Conservation (phyloP, 78 protist species). For the Dictyostelium intermedium region DNA sequence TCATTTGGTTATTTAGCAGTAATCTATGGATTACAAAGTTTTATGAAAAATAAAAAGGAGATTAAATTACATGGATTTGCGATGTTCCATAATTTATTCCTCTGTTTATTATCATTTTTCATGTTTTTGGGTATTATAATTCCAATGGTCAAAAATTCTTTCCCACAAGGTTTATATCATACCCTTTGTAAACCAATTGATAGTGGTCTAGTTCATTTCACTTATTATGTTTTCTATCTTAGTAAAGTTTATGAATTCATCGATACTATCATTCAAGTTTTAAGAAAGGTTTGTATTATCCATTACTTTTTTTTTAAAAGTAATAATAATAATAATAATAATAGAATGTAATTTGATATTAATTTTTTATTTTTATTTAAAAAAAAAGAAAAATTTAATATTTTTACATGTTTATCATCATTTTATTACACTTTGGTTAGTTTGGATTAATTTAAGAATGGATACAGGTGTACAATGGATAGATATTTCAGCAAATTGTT, state of each 20-base stretch:
- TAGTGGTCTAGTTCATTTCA: conserved; percentile 16
- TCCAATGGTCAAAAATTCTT: background rate
- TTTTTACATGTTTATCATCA: conserved; percentile 90
- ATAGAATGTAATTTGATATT: no score
- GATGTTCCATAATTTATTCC: conserved; percentile 70
- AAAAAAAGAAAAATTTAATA: conserved; percentile 53
- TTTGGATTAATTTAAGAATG: conserved; percentile 20
- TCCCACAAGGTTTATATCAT: conserved; percentile 11
- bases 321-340: no score
- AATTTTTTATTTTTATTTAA: background rate
- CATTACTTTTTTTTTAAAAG: no score
- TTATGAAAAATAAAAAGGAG: conserved; percentile 69
- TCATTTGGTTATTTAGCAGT: conserved; percentile 29
- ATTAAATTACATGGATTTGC: conserved; percentile 54
- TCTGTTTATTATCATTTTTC: conserved; percentile 41
- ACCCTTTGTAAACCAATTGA: conserved; percentile 19
- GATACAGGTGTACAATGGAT: conserved; percentile 63
- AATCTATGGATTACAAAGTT: background rate
- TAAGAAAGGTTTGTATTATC: conserved; percentile 77
- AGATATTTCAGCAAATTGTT: conserved; percentile 72
- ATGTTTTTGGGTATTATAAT: conserved; percentile 69
- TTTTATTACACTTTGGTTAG: conserved; percentile 72
- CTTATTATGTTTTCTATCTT: conserved; percentile 76
- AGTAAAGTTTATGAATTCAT: conserved; percentile 87
- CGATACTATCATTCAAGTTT: conserved; percentile 84